phyloP scores from a whole-genome alignment of 2,329 filamentous ascomycete genomes.

The Dactylellina leptospora region DNA sequence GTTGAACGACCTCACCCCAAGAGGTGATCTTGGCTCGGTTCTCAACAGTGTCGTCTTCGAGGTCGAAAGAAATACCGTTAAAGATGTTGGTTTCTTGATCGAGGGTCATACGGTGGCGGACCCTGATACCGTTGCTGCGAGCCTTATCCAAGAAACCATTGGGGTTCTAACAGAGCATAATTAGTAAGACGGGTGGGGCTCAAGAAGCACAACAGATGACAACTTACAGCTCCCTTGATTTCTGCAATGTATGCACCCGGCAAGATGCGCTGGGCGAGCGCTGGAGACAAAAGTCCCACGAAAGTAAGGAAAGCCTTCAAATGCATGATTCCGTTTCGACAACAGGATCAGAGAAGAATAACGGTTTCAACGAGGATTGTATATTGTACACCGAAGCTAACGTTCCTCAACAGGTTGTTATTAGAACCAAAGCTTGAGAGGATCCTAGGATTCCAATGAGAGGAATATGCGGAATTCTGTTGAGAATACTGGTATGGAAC shows the following conservation, averaged over 20 bases:
- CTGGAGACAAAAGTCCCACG: slow-evolving; percentile 49
- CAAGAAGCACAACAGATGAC: background rate
- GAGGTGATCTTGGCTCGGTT: slow-evolving; percentile 50
- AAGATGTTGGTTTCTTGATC: slow-evolving; percentile 51
- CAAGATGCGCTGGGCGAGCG: slow-evolving; percentile 49
- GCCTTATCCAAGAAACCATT: slow-evolving; percentile 46
- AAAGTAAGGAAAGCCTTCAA: slow-evolving; percentile 49
- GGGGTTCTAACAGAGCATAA: slow-evolving; percentile 17
- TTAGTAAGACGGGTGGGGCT: background rate
- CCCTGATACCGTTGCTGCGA: slow-evolving; percentile 26
- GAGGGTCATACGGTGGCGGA: slow-evolving; percentile 48
- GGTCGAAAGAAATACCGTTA: slow-evolving; percentile 51
- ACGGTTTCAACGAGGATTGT: background rate
- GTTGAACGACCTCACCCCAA: slow-evolving; percentile 45
- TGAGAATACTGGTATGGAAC: slow-evolving; percentile 12
- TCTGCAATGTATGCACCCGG: slow-evolving; percentile 52
- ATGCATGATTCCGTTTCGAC: slow-evolving; percentile 46
- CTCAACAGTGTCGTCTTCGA: slow-evolving; percentile 46
- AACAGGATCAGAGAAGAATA: slow-evolving; percentile 1
- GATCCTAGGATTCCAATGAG: too few species aligned
- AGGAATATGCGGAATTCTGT: slow-evolving; percentile 27
- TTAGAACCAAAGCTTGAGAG: slow-evolving; percentile 8
- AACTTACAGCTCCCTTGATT: slow-evolving; percentile 51
- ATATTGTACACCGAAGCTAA: slow-evolving; percentile 3
- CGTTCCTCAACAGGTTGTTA: slow-evolving; percentile 2